These are phyloP conservation scores for Kuraishia piskuri DNA, from an alignment of 805 yeast species.

Conservation along the genomic window DNA sequence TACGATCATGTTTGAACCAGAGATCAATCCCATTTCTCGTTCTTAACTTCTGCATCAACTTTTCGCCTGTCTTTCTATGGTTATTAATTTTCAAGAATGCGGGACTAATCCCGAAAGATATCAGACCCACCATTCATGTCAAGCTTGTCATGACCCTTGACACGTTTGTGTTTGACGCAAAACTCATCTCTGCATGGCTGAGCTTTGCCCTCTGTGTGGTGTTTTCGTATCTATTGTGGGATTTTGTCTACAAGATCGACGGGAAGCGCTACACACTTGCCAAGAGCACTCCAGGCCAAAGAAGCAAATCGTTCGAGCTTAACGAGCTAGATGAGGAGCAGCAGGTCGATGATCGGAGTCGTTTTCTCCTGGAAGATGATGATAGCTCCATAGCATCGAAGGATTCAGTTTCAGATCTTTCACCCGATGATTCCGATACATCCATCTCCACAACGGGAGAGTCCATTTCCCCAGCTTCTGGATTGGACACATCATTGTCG, in stretches of 20 bases:
- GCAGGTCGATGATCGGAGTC: background rate
- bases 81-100: constrained; percentile 50
- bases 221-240: constrained; percentile 13
- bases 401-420: background rate
- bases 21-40: constrained; percentile 29
- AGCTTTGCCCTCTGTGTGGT: constrained; percentile 8
- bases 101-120: constrained; percentile 41
- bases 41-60: constrained; percentile 38
- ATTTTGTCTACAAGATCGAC: constrained; percentile 8
- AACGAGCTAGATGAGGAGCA: constrained; percentile 7
- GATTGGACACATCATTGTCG: background rate
- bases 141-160: constrained; percentile 36
- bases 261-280: background rate
- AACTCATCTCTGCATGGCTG: constrained; percentile 14
- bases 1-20: constrained; percentile 22
- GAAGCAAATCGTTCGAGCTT: background rate
- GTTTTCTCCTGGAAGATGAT: background rate
- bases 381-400: background rate
- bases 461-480: constrained; percentile 4
- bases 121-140: constrained; percentile 47
- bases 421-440: background rate
- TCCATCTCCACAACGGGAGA: constrained; percentile 5
- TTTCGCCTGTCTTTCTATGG: constrained; percentile 48
- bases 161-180: constrained; percentile 25
- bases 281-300: background rate